phyloP scores from a whole-genome alignment of 768 basidiomycete genomes.

The Macrolepiota dolichaula region DNA sequence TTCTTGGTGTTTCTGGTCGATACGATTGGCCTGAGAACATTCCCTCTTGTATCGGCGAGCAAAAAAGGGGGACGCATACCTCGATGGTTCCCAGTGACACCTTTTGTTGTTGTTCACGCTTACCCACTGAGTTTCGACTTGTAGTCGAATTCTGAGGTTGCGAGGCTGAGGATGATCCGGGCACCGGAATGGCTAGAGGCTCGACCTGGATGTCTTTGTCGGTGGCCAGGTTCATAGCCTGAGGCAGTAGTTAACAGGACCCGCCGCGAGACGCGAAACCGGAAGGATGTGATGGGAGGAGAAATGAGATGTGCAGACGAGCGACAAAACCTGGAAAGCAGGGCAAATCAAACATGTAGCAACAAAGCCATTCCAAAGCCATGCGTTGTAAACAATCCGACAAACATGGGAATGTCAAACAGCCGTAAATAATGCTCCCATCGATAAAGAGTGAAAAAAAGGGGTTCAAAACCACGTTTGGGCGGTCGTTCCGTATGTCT shows the following conservation, averaged over 20 bases:
- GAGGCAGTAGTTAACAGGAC: conserved; percentile 10
- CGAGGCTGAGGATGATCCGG: conserved; percentile 3
- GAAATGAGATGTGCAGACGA: conserved; percentile 18
- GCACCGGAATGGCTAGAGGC: conserved; percentile 17
- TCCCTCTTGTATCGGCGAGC: not conserved
- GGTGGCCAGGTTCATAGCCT: conserved; percentile 10
- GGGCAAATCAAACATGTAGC: conserved; percentile 29
- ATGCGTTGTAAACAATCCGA: conserved; percentile 34
- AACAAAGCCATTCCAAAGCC: conserved; percentile 40
- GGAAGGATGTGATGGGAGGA: conserved; percentile 21
- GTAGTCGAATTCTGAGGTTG: conserved; percentile 1
- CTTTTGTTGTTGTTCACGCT: conserved; percentile 26
- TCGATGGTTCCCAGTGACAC: conserved; percentile 18
- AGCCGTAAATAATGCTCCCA: conserved; percentile 8
- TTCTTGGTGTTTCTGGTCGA: not conserved
- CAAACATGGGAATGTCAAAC: conserved; percentile 17
- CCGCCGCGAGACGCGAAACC: conserved; percentile 27
- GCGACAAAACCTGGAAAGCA: conserved; percentile 26
- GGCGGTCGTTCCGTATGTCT: not conserved
- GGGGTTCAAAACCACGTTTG: not conserved
- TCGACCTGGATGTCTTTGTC: conserved; percentile 14
- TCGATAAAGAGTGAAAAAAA: not conserved
- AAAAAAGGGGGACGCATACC: not conserved
- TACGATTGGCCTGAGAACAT: not conserved
- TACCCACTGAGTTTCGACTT: not conserved